A percentile compares a stretch with the other conserved stretches of the same genome.
Conservation (phyloP, 805 yeast species). For the Starmerella geochares region DNA sequence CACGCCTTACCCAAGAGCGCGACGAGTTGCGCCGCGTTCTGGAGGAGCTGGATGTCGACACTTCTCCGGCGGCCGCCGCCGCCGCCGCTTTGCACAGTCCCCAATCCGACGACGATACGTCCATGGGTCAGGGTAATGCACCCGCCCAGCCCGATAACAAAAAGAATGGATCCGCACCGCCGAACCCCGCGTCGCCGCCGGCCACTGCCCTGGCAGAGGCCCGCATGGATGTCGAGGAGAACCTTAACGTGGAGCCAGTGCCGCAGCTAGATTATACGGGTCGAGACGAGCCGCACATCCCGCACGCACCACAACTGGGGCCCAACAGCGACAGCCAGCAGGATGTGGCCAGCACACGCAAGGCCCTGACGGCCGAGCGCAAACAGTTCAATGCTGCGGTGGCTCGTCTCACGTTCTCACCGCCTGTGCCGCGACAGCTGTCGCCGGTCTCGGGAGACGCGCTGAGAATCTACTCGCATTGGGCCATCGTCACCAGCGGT, state of each 20-base stretch:
- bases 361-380: background rate
- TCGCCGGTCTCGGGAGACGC: background rate
- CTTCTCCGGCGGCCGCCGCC: too few relatives aligned
- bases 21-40: slow-evolving; percentile 4
- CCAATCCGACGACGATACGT: background rate
- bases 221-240: background rate
- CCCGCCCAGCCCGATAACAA: background rate
- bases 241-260: background rate
- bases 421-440: background rate
- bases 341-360: background rate
- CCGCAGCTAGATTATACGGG: too few relatives aligned
- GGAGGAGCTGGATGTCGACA: background rate
- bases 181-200: background rate
- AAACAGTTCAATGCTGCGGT: background rate
- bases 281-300: background rate
- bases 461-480: background rate
- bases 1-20: background rate
- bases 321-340: background rate
- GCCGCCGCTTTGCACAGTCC: too few relatives aligned
- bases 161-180: background rate
- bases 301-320: background rate
- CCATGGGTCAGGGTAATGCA: slow-evolving; percentile 4
- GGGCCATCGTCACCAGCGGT: background rate
- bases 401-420: background rate
- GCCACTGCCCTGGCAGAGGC: too few relatives aligned